These are phyloP conservation scores for Maudiozyma barnettii DNA, from an alignment of 805 yeast species.

Conservation along the genomic window DNA sequence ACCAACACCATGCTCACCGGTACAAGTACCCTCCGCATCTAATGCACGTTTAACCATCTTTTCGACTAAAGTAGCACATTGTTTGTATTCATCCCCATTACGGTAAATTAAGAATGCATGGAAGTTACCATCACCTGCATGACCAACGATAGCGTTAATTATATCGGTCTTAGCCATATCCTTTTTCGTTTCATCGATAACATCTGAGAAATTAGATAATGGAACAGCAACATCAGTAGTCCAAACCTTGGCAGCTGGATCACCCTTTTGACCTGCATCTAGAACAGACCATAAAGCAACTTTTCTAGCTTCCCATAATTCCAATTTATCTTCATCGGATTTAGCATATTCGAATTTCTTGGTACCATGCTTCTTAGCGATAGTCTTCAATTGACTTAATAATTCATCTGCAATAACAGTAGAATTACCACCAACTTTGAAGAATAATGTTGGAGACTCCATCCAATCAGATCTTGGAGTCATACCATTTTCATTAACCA, in stretches of 20 bases:
- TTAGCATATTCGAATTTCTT: constrained; percentile 52
- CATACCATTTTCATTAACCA: constrained; percentile 48
- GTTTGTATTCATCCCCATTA: constrained; percentile 38
- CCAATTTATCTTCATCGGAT: constrained; percentile 52
- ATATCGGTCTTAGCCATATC: constrained; percentile 47
- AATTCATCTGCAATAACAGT: constrained; percentile 35
- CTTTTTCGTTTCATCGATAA: constrained; percentile 50
- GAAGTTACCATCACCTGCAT: constrained; percentile 79
- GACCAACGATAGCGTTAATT: constrained; percentile 58
- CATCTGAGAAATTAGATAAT: constrained; percentile 52
- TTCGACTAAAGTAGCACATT: constrained; percentile 42
- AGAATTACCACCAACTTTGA: constrained; percentile 53
- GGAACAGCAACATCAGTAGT: constrained; percentile 85
- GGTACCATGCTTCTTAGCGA: constrained; percentile 48
- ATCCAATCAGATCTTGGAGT: constrained; percentile 42
- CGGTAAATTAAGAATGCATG: constrained; percentile 58
- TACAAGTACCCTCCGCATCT: constrained; percentile 68
- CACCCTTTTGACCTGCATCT: constrained; percentile 49
- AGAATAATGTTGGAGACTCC: constrained; percentile 52
- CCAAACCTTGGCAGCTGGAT: constrained; percentile 46
- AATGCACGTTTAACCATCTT: constrained; percentile 60
- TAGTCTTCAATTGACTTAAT: constrained; percentile 37
- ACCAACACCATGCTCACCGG: constrained; percentile 86
- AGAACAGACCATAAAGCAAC: constrained; percentile 56
- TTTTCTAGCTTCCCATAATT: constrained; percentile 70